Conservation (phyloP, 2,329 filamentous ascomycete species). For the Decorospora gaudefroyi region DNA sequence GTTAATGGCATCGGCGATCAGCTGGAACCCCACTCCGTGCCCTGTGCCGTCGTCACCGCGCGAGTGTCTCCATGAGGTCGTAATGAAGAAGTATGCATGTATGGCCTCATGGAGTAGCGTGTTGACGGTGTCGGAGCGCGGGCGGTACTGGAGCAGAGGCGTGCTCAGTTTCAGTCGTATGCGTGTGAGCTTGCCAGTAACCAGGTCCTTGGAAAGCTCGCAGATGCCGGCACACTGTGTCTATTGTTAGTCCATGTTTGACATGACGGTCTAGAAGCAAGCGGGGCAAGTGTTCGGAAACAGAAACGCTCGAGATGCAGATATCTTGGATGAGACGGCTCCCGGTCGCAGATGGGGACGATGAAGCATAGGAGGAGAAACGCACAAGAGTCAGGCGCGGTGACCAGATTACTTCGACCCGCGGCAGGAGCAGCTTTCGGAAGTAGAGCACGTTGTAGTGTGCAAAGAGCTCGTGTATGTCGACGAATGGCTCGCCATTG, state of each 20-base stretch:
- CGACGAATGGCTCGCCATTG: slow-evolving; percentile 48
- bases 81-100: slow-evolving; percentile 55
- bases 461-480: slow-evolving; percentile 49
- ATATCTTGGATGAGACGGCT: slow-evolving; percentile 9
- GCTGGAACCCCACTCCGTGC: slow-evolving; percentile 51
- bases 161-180: slow-evolving; percentile 53
- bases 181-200: slow-evolving; percentile 45
- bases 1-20: slow-evolving; percentile 53
- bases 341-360: slow-evolving; percentile 1
- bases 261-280: slow-evolving; percentile 11
- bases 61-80: slow-evolving; percentile 50
- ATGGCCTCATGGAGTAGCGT: slow-evolving; percentile 53
- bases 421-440: slow-evolving; percentile 45
- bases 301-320: slow-evolving; percentile 8
- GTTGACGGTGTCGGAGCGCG: slow-evolving; percentile 51
- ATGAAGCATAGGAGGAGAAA: slow-evolving; percentile 24
- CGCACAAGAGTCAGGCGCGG: slow-evolving; percentile 48
- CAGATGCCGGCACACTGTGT: slow-evolving; percentile 52
- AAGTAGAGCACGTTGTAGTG: slow-evolving; percentile 53
- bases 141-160: slow-evolving; percentile 52
- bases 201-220: slow-evolving; percentile 49
- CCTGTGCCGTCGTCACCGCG: slow-evolving; percentile 51
- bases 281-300: slow-evolving; percentile 18
- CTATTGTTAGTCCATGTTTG: slow-evolving; percentile 24
- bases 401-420: slow-evolving; percentile 53